These are phyloP conservation scores for Chlorella variabilis DNA, from an alignment of 163 green algal species.

Conservation along the genomic window DNA sequence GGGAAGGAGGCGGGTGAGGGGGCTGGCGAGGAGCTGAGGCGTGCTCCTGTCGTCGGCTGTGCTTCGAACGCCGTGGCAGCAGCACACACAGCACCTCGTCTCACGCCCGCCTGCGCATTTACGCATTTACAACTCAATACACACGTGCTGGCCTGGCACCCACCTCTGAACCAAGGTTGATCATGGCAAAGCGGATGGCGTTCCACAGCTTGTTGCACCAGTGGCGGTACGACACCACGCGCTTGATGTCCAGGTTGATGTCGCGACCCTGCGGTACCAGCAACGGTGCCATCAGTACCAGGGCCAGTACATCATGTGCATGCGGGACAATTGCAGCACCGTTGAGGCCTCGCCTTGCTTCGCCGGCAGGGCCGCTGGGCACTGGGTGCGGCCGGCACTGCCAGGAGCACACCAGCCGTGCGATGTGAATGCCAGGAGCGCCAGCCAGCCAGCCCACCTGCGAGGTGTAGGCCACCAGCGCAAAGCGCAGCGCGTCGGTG, in stretches of 20 bases:
- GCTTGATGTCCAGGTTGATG: slow-evolving; percentile 98
- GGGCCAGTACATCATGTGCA: too few relatives aligned
- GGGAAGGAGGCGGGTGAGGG: not conserved
- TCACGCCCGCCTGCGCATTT: too few relatives aligned
- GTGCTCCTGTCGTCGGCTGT: too few relatives aligned
- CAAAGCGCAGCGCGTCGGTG: slow-evolving; percentile 96
- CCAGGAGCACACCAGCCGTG: too few relatives aligned
- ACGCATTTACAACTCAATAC: too few relatives aligned
- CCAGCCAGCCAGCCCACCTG: slow-evolving; percentile 73
- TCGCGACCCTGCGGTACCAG: slow-evolving; percentile 71
- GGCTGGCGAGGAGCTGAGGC: not conserved
- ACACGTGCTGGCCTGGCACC: not conserved
- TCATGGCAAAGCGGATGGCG: slow-evolving; percentile 94
- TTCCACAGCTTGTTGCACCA: slow-evolving; percentile 99
- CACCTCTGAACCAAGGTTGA: slow-evolving; percentile 87
- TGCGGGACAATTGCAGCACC: not conserved
- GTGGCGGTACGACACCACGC: slow-evolving; percentile 94
- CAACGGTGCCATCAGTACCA: too few relatives aligned
- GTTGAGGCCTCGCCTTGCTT: too few relatives aligned
- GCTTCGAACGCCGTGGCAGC: too few relatives aligned
- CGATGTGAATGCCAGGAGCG: too few relatives aligned
- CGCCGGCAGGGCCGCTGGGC: too few relatives aligned
- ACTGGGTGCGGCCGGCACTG: too few relatives aligned
- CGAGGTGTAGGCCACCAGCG: slow-evolving; percentile 90
- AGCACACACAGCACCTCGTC: not conserved